Base-by-base conservation (phyloP, 2,329 filamentous ascomycete species). In the Arthrobotrys conoides region DNA sequence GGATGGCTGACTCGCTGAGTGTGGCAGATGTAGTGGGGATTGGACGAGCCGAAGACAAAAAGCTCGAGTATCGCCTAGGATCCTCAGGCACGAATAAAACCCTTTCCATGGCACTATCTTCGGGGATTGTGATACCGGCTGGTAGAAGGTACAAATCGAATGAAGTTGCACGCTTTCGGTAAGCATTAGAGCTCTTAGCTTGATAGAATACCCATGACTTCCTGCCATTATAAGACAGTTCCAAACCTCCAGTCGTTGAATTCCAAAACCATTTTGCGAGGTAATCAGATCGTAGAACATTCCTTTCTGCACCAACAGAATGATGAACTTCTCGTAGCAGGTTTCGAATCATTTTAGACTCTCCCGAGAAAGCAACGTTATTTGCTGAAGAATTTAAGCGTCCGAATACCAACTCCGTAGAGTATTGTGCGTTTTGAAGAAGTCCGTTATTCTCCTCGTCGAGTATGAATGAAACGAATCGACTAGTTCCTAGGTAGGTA, bases 221-320 rank as follows among this genome's bases (percentile, higher is more conserved):
- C 1, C 5, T 12, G 14, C 10, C 51, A 14, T 18, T 33, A 5
- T 46, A 6, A 2, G 30, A 55, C 5, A 55, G 5, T 9, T 53
- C 20, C 18, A 33, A 18, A 10, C 10, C 27, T 3, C 51, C 14
- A 10, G 51, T 55, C 3, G 24, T 55, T 30, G 51, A 30, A 24
- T 55, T 53, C 49, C 49, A 53, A 16, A 27, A 30, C 49, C 49
- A 53, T 53, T 53, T 14, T 5, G 20, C 30, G 16, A 55, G 51
- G 24, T 33, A 55, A 9, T 18, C 51, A 3, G 51, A 33, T 14
- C 5, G 1, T 9, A 9, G 1, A 12, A 33, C 0, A 33, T 5
- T 55, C 1, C 9, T 4, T 14, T 24, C 5, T 3, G 1, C 51
- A 18, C 30, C 16, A 30, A 55, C 9, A 33, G 22, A 2, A 33